Evolutionary conservation across 139 green algal genomes (phyloP).

Genomic region (Yamagishiella unicocca): DNA sequence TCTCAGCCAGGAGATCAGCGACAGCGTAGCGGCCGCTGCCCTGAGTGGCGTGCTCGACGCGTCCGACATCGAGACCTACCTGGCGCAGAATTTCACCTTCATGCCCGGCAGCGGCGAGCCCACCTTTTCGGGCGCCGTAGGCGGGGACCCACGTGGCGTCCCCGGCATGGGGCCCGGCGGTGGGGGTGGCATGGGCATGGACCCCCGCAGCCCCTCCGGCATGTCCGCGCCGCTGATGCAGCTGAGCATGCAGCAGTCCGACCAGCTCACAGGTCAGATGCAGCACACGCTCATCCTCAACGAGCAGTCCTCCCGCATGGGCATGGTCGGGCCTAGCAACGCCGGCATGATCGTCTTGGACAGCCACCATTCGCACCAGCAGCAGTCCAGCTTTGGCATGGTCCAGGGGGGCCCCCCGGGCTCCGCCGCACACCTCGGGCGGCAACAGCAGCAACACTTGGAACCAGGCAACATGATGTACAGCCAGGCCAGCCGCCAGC

Average conservation of each 20-base stretch:
- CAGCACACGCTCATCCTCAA: constrained; percentile 35
- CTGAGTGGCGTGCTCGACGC: constrained; percentile 36
- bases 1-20: constrained; percentile 8
- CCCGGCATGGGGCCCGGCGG: neutral
- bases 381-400: constrained; percentile 2
- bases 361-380: neutral
- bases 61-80: constrained; percentile 37
- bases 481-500: constrained; percentile 31
- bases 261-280: constrained; percentile 44
- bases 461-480: constrained; percentile 9
- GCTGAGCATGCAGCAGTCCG: constrained; percentile 8
- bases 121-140: neutral
- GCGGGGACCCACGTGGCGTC: neutral
- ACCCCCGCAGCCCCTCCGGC: neutral
- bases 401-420: too few species aligned
- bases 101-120: neutral
- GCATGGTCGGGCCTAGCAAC: neutral
- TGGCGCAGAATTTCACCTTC: constrained; percentile 45
- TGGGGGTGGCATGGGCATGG: neutral
- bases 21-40: neutral
- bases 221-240: constrained; percentile 15
- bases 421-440: too few species aligned
- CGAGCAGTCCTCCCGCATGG: neutral
- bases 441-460: neutral
- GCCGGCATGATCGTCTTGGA: neutral